Evolutionary conservation across 345 rosid species (phyloP), one percentile per base, ranked within the genome.

Genomic region (Lepidium didymum): DNA sequence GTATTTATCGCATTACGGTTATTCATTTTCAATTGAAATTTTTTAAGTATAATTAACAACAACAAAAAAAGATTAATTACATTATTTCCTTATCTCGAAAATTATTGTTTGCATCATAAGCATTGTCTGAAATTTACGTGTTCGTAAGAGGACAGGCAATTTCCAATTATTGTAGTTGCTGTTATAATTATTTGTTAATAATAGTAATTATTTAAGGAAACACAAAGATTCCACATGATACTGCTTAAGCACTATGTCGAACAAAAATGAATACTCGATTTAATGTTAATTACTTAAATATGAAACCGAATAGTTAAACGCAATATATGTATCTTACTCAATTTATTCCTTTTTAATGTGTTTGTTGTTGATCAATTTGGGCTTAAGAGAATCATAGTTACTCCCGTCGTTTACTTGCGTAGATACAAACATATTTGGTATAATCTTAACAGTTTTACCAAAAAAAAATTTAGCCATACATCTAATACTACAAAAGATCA

Each of bases 221-320:
- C 62, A 42, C 31, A 40, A 40, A 73, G 44, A 50, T 46, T 66
- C 52, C 56, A 58, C 34, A 66, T 42, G 55, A 49, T 65, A 57
- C 45, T 73, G 72, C 67, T 42, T 57, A 50, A 47, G 61, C 77
- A 73, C 72, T 73, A 65, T 50, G 55, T 64, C 53, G 58, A 72
- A n/a, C 65, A 37, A 38, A 38, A 45, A 37, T 40, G 36, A 34
- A 34, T 31, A 56, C 59, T 31, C 19, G 15, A 31, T 41, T 47
- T 16, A 21, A 13, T 36, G 7, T 35, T 13, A 34, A 14, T 52
- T 64, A 46, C 44, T 47, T 49, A 16, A 19, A 51, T 14, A 34
- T n/a, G 16, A 42, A 41, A 61, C 18, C 55, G 53, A 31, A 9
- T 29, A 35, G 27, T 38, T 25, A 35, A 25, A 23, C 29, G 36